phyloP scores from a whole-genome alignment of 1,139 yeast genomes.

The Yamadazyma jaroonii region DNA sequence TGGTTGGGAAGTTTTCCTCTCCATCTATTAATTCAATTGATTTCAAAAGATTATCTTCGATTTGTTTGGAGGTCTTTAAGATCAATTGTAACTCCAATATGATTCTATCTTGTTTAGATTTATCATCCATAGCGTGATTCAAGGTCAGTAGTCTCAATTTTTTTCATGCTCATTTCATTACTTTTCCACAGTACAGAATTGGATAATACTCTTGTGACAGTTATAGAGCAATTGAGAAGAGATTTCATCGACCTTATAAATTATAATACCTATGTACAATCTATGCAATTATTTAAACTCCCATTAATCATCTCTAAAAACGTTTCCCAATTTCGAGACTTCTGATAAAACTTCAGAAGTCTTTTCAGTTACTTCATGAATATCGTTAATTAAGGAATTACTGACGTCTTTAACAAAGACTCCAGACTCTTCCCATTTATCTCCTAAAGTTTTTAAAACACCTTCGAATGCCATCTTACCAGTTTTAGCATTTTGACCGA shows the following conservation, averaged over 20 bases:
- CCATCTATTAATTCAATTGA: conserved; percentile 21
- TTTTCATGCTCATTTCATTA: no score
- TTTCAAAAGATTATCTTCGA: conserved; percentile 26
- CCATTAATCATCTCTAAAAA: conserved; percentile 2
- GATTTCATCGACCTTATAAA: no score
- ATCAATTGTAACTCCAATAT: conserved; percentile 34
- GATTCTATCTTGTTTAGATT: conserved; percentile 21
- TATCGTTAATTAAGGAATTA: conserved; percentile 21
- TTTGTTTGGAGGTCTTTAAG: conserved; percentile 27
- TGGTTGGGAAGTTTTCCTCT: conserved; percentile 3
- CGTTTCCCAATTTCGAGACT: conserved; percentile 35
- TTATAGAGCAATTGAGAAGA: no score
- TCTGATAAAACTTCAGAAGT: conserved; percentile 38
- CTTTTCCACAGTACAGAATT: background rate
- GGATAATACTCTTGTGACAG: conserved; percentile 1
- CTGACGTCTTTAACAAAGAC: conserved; percentile 37
- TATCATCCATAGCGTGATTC: background rate
- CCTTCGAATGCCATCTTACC: conserved; percentile 85
- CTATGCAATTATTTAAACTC: background rate
- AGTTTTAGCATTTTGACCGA: conserved; percentile 78
- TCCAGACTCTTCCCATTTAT: conserved; percentile 50
- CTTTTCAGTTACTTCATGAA: conserved; percentile 26
- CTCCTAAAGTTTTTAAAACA: conserved; percentile 57
- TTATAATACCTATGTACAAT: background rate
- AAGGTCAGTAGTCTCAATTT: no score